Percentiles rank a stretch among this genome's conserved stretches.
Evolutionary conservation across 75 land plant genomes (phyloP).

Genomic region (Chamaecyparis obtusa): DNA sequence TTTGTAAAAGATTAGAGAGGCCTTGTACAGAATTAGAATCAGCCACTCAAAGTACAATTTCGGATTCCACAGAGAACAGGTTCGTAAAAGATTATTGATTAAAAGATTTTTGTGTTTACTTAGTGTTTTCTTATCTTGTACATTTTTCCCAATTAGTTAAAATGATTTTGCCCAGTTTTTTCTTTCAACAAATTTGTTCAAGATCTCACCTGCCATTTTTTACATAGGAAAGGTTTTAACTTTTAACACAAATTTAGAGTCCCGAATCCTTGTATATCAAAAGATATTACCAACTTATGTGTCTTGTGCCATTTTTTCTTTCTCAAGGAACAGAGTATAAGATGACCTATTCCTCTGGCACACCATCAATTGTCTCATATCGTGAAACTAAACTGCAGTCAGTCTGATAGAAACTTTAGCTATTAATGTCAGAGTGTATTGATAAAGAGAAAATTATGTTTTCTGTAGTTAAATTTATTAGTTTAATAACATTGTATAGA

Average conservation of each 20-base stretch:
- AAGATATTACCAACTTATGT: not conserved
- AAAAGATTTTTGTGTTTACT: not conserved
- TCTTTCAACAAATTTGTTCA: not conserved
- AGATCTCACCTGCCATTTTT: not conserved
- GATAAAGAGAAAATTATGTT: not conserved
- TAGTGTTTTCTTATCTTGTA: not conserved
- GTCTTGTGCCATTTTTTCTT: not conserved
- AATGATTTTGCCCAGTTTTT: not conserved
- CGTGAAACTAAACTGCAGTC: not conserved
- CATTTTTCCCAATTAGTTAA: not conserved
- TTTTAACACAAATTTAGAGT: not conserved
- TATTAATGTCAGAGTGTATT: not conserved
- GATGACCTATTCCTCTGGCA: not conserved
- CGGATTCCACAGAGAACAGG: conserved; percentile 5
- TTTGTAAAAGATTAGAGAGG: conserved; percentile 4
- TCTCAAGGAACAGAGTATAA: not conserved
- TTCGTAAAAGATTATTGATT: not conserved
- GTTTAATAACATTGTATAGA: not conserved
- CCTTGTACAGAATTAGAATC: conserved; percentile 4
- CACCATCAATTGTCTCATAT: not conserved
- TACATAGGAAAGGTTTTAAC: not conserved
- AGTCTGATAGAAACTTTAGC: not conserved
- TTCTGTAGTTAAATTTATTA: not conserved
- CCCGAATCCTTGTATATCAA: too few relatives aligned
- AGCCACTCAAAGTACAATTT: conserved; percentile 12